Percentiles rank a stretch among this genome's conserved stretches.
phyloP scores from a whole-genome alignment of 345 rosid species.

The Nasturtium officinale region DNA sequence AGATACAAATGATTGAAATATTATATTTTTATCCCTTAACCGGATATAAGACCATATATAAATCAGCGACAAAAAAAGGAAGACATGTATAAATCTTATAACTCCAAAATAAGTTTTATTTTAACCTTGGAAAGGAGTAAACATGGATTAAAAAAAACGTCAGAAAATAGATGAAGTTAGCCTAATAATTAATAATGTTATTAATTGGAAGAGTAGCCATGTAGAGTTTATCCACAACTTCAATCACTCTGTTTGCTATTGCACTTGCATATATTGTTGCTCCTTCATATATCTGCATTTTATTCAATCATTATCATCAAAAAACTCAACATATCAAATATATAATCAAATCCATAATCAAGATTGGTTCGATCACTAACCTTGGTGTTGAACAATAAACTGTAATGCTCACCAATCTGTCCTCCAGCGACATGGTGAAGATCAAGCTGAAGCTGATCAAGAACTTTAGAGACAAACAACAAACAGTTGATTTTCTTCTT shows the following conservation, averaged over 20 bases:
- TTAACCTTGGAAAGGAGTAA: constrained; percentile 8
- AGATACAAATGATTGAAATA: not conserved
- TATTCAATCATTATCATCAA: constrained; percentile 10
- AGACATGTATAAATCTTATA: not conserved
- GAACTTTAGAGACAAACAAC: constrained; percentile 69
- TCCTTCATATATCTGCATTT: constrained; percentile 51
- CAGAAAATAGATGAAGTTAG: constrained; percentile 9
- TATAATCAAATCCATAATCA: not conserved
- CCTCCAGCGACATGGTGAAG: constrained; percentile 92
- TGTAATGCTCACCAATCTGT: constrained; percentile 74
- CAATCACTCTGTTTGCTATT: constrained; percentile 51
- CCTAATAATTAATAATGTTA: constrained; percentile 19
- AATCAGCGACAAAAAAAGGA: no score
- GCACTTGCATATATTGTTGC: constrained; percentile 50
- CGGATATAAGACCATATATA: no score
- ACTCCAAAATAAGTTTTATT: constrained; percentile 14
- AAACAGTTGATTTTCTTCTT: constrained; percentile 80
- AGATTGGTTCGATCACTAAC: constrained; percentile 38
- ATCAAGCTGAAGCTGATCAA: constrained; percentile 80
- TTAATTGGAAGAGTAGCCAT: constrained; percentile 35
- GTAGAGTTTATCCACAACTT: constrained; percentile 47
- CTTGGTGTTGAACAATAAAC: constrained; percentile 85
- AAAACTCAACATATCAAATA: not conserved
- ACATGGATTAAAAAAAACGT: not conserved
- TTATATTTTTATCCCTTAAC: not conserved